phyloP scores from a whole-genome alignment of 2,329 filamentous ascomycete genomes.

The Penicillium sp. region DNA sequence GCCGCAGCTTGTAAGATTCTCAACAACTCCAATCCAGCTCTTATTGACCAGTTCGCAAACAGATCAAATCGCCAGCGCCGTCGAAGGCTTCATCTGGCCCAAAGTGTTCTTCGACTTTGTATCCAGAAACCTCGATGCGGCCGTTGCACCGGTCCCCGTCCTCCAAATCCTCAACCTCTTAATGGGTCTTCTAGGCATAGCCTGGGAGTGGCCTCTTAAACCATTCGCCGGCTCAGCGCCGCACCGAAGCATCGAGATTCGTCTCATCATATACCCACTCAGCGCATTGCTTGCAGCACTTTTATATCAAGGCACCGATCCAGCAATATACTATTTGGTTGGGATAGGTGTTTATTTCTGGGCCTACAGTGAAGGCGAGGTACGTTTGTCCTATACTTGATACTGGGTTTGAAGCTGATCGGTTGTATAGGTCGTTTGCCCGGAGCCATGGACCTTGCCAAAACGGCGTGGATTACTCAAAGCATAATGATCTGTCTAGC shows the following conservation, averaged over 20 bases:
- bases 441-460: constrained; percentile 70
- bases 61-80: constrained; percentile 84
- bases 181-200: constrained; percentile 74
- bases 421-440: constrained; percentile 61
- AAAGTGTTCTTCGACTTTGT: constrained; percentile 99
- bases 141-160: constrained; percentile 83
- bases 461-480: constrained; percentile 45
- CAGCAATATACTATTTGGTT: constrained; percentile 87
- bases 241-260: constrained; percentile 84
- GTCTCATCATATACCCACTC: constrained; percentile 80
- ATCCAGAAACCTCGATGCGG: constrained; percentile 83
- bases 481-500: constrained; percentile 25
- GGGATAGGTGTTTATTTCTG: constrained; percentile 89
- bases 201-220: constrained; percentile 87
- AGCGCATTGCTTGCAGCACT: constrained; percentile 72
- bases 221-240: constrained; percentile 74
- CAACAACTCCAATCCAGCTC: not conserved
- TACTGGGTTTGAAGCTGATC: constrained; percentile 1
- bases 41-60: constrained; percentile 9
- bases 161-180: constrained; percentile 89
- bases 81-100: constrained; percentile 95
- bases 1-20: constrained; percentile 69
- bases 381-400: constrained; percentile 49
- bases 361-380: constrained; percentile 97
- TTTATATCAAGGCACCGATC: constrained; percentile 89